Evolutionary conservation across 495 filamentous ascomycete genomes (phyloP), one percentile per base, ranked within the genome.

Genomic region (Halenospora varia): DNA sequence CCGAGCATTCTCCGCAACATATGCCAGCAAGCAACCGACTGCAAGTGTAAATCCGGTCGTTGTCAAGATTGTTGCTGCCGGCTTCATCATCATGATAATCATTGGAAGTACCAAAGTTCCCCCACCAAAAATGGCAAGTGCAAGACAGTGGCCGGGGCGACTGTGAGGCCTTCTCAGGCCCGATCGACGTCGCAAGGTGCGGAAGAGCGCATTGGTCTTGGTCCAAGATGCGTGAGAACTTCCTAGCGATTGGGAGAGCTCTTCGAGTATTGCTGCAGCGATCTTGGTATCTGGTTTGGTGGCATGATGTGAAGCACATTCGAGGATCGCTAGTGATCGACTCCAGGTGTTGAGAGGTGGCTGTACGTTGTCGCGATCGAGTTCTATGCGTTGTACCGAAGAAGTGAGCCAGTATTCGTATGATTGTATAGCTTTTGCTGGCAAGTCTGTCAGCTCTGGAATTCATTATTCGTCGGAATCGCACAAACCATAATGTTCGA

Each of bases 351-450:
- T 41, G n/a, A n/a, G n/a, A n/a, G n/a, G n/a, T 17, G 46, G 35
- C 8, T 56, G 53, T 2, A 53, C 3, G 19, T 10, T 13, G 10
- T 26, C 0, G 9, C 26, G 26, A 8, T 45, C 49, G 11, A 54
- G 10, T 50, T 51, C 42, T 9, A 50, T 11, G 4, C 47, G n/a
- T 55, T 56, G 53, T 11, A 60, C 51, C 10, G 53, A 23, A n/a
- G 19, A 51, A 15, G 10, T 39, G 2, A 29, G 49, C 62, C 62
- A 64, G 25, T 35, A 44, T 22, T 61, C 57, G 24, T 55, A 61
- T 11, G 15, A n/a, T 49, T 53, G 17, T 13, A 55, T 25, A 0
- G 57, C 44, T 51, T 58, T 47, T 11, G 55, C 62, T 64, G 22
- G 18, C 1, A 9, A 18, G 19, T 29, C 10, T 40, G 22, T 48